Evolutionary conservation across 768 basidiomycete species (phyloP).

Genomic region (Xanthoconium stramineum): DNA sequence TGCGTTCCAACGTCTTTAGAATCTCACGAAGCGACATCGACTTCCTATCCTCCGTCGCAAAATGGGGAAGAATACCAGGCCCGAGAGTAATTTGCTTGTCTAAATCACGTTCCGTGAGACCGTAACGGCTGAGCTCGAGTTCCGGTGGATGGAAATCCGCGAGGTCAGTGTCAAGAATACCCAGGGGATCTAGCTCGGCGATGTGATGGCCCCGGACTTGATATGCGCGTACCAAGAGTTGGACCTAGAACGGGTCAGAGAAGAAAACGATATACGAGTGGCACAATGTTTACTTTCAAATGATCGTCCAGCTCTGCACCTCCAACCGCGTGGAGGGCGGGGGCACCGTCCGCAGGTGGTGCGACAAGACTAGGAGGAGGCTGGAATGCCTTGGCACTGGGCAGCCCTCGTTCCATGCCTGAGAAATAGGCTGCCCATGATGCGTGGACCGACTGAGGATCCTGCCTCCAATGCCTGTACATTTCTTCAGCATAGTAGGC

Average conservation of each 20-base stretch:
- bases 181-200: constrained; percentile 93
- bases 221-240: constrained; percentile 96
- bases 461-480: constrained; percentile 89
- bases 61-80: constrained; percentile 94
- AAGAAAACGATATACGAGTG: not conserved
- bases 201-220: constrained; percentile 98
- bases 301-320: constrained; percentile 88
- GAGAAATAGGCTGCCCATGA: constrained; percentile 96
- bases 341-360: constrained; percentile 74
- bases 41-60: constrained; percentile 80
- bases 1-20: constrained; percentile 83
- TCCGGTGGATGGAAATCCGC: constrained; percentile 78
- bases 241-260: constrained; percentile 55
- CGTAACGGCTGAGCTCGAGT: constrained; percentile 90
- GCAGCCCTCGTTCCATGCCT: constrained; percentile 85
- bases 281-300: constrained; percentile 64
- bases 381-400: constrained; percentile 77
- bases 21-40: constrained; percentile 91
- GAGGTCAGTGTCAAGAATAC: constrained; percentile 88
- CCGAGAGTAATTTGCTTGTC: constrained; percentile 94
- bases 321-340: constrained; percentile 62
- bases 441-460: constrained; percentile 87
- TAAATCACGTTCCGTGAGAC: constrained; percentile 91
- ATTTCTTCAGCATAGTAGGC: constrained; percentile 96
- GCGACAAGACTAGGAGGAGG: constrained; percentile 76